Evolutionary conservation across 257 asterid species (phyloP).

Genomic region (Plantago major): DNA sequence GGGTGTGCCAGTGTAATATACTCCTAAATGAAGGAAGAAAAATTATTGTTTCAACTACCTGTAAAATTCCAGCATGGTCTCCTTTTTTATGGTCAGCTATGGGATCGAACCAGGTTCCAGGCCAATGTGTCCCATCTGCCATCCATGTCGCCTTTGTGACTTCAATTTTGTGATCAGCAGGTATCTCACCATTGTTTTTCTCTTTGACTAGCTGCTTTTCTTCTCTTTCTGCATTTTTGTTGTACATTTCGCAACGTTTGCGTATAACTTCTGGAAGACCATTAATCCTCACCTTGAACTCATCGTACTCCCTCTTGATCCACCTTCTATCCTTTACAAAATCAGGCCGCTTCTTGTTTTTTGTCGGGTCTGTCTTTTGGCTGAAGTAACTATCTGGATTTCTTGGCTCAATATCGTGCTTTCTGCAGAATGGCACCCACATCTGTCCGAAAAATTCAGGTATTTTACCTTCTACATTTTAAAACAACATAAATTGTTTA

Average conservation of each 20-base stretch:
- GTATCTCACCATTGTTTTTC: conserved; percentile 42
- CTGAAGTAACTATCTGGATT: conserved; percentile 94
- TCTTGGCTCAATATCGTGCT: conserved; percentile 85
- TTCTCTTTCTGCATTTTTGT: conserved; percentile 47
- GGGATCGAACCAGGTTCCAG: conserved; percentile 80
- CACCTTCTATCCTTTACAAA: conserved; percentile 93
- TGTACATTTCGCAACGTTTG: conserved; percentile 67
- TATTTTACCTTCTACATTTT: not conserved
- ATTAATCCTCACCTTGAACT: conserved; percentile 88
- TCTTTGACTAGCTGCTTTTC: conserved; percentile 44
- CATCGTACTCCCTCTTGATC: conserved; percentile 97
- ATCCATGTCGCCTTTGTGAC: conserved; percentile 76
- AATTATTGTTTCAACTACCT: conserved; percentile 34
- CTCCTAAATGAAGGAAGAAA: not conserved
- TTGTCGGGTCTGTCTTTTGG: conserved; percentile 75
- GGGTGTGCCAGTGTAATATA: not conserved
- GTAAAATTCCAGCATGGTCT: conserved; percentile 92
- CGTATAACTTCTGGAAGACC: conserved; percentile 73
- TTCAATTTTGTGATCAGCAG: conserved; percentile 39
- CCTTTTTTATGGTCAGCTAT: conserved; percentile 70
- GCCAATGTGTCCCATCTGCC: conserved; percentile 99
- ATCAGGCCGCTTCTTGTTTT: conserved; percentile 71
- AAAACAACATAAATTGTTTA: not conserved
- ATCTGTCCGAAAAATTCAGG: conserved; percentile 33
- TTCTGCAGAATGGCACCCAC: conserved; percentile 97